A percentile compares a stretch with the other conserved stretches of the same genome.
phyloP scores from a whole-genome alignment of 805 yeast genomes.

The Candida wancherniae region DNA sequence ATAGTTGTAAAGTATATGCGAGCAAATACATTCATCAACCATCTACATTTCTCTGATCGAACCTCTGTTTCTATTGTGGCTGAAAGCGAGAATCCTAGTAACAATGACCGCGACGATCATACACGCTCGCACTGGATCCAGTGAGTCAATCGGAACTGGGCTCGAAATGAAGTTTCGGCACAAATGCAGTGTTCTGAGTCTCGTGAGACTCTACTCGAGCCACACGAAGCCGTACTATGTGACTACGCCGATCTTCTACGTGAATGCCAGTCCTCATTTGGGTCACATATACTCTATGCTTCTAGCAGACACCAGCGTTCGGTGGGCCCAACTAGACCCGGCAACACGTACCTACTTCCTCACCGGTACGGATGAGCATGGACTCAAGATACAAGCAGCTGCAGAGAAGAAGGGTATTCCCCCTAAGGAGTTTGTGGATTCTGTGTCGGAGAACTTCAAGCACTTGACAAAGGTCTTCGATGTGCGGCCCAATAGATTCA shows the following conservation, averaged over 20 bases:
- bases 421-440: constrained; percentile 69
- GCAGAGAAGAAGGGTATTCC: constrained; percentile 49
- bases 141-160: too few species aligned
- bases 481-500: constrained; percentile 68
- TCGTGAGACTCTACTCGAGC: too few species aligned
- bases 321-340: constrained; percentile 59
- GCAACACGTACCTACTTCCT: constrained; percentile 45
- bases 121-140: too few species aligned
- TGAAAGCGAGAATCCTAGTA: too few species aligned
- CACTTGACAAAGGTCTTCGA: constrained; percentile 54
- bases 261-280: constrained; percentile 89
- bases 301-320: constrained; percentile 67
- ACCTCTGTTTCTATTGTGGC: too few species aligned
- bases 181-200: too few species aligned
- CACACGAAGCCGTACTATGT: constrained; percentile 43
- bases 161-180: too few species aligned
- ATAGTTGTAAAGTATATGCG: background rate
- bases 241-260: constrained; percentile 94
- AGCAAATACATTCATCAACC: too few species aligned
- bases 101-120: too few species aligned
- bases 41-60: too few species aligned
- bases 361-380: constrained; percentile 98
- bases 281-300: constrained; percentile 91
- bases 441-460: constrained; percentile 59
- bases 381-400: constrained; percentile 86